A percentile compares a stretch with the other conserved stretches of the same genome.
Evolutionary conservation across 768 basidiomycete species (phyloP).

Genomic region (Gloeostereum incarnatum): DNA sequence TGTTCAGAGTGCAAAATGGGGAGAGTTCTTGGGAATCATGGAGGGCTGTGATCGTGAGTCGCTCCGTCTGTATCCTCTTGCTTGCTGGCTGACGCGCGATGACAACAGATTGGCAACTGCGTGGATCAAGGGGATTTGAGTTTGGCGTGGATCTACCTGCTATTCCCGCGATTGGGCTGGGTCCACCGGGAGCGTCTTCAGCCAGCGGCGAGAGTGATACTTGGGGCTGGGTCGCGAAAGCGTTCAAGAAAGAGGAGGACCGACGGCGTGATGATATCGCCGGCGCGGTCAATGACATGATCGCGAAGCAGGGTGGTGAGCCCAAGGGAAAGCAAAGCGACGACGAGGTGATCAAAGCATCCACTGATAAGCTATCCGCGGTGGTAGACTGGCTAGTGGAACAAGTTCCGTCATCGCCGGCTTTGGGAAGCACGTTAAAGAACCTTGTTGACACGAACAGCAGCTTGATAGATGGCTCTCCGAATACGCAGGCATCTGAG

Average conservation of each 20-base stretch:
- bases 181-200: slow-evolving; percentile 10
- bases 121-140: slow-evolving; percentile 79
- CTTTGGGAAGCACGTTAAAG: slow-evolving; percentile 7
- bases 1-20: slow-evolving; percentile 91
- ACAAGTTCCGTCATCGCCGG: slow-evolving; percentile 41
- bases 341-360: slow-evolving; percentile 53
- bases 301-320: slow-evolving; percentile 9
- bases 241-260: slow-evolving; percentile 51
- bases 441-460: slow-evolving; percentile 13
- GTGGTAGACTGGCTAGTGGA: slow-evolving; percentile 79
- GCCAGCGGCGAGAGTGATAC: slow-evolving; percentile 27
- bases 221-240: slow-evolving; percentile 53
- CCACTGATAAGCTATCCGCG: slow-evolving; percentile 63
- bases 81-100: not conserved
- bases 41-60: slow-evolving; percentile 75
- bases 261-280: slow-evolving; percentile 22
- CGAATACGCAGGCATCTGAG: too few species aligned
- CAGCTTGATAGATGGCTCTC: slow-evolving; percentile 9
- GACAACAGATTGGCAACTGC: slow-evolving; percentile 74
- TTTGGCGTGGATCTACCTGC: slow-evolving; percentile 51
- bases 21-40: slow-evolving; percentile 86
- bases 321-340: slow-evolving; percentile 23
- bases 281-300: slow-evolving; percentile 1
- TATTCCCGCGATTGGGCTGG: slow-evolving; percentile 33
- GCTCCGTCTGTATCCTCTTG: not conserved